A percentile compares a stretch with the other conserved stretches of the same genome.
Evolutionary conservation across 306 rosid genomes (phyloP).

Genomic region (Cucumis hystrix): DNA sequence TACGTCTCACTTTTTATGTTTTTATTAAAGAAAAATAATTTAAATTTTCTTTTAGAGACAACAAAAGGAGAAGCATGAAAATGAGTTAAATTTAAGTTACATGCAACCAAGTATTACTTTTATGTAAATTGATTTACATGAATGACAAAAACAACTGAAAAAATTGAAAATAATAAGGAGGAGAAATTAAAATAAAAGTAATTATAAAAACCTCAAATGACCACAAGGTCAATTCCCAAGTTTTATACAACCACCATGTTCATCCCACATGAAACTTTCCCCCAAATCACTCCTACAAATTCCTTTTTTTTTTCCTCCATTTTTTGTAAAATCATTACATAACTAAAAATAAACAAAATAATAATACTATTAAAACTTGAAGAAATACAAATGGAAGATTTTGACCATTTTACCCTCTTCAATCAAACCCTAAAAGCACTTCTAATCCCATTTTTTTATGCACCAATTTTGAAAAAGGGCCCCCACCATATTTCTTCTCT

Average conservation of each 20-base stretch:
- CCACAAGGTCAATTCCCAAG: not conserved
- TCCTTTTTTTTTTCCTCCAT: not conserved
- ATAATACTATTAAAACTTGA: not conserved
- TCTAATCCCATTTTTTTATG: not conserved
- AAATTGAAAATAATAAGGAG: not conserved
- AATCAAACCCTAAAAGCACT: not conserved
- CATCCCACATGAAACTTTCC: not conserved
- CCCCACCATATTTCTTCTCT: not conserved
- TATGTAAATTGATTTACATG: not conserved
- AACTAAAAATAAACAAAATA: not conserved
- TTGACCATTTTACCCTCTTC: not conserved
- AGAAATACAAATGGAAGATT: not conserved
- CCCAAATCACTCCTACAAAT: not conserved
- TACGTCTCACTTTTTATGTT: too few species aligned
- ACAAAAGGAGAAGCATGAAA: too few species aligned
- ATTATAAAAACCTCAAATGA: not conserved
- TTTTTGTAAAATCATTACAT: not conserved
- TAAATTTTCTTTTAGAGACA: too few species aligned
- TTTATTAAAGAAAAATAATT: too few species aligned
- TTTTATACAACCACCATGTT: not conserved
- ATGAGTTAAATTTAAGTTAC: too few species aligned
- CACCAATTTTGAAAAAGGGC: not conserved
- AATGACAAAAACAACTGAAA: not conserved
- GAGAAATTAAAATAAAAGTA: not conserved
- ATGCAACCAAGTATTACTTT: too few species aligned